Evolutionary conservation across 805 yeast genomes (phyloP).

Genomic region (Suhomyces prunicola): DNA sequence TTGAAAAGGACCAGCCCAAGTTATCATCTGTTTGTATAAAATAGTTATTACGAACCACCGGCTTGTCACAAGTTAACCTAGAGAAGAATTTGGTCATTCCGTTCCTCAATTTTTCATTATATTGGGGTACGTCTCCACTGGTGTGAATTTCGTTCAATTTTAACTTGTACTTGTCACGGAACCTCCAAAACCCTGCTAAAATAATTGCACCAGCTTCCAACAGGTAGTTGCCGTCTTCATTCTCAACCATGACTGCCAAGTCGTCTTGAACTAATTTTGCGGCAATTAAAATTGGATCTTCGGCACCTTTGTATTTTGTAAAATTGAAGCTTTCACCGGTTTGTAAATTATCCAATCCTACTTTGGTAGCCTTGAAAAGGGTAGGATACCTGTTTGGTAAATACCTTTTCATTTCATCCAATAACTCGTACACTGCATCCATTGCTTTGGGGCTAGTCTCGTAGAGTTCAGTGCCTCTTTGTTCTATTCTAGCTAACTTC

Average conservation of each 20-base stretch:
- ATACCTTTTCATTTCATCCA: constrained; percentile 50
- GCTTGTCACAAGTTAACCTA: constrained; percentile 54
- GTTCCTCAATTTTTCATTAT: constrained; percentile 50
- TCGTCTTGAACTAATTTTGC: constrained; percentile 63
- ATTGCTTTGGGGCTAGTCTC: constrained; percentile 51
- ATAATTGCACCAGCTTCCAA: constrained; percentile 61
- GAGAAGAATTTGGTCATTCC: constrained; percentile 68
- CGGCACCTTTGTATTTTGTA: constrained; percentile 21
- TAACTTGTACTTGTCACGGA: constrained; percentile 55
- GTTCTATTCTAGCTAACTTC: constrained; percentile 48
- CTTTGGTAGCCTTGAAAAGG: constrained; percentile 43
- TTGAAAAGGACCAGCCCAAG: constrained; percentile 62
- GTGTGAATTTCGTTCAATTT: constrained; percentile 60
- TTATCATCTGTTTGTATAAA: constrained; percentile 62
- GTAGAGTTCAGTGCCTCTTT: constrained; percentile 45
- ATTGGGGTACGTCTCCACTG: constrained; percentile 67
- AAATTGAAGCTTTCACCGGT: constrained; percentile 52
- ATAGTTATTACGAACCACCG: constrained; percentile 66
- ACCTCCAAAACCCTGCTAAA: constrained; percentile 69
- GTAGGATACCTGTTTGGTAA: constrained; percentile 59
- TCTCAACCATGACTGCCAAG: constrained; percentile 63
- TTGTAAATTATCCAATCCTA: constrained; percentile 48
- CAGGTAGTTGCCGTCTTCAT: constrained; percentile 52
- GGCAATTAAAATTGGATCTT: constrained; percentile 59
- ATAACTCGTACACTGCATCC: constrained; percentile 53